Base-by-base conservation (phyloP, 768 basidiomycete genomes). In the Lactifluus rugatus region DNA sequence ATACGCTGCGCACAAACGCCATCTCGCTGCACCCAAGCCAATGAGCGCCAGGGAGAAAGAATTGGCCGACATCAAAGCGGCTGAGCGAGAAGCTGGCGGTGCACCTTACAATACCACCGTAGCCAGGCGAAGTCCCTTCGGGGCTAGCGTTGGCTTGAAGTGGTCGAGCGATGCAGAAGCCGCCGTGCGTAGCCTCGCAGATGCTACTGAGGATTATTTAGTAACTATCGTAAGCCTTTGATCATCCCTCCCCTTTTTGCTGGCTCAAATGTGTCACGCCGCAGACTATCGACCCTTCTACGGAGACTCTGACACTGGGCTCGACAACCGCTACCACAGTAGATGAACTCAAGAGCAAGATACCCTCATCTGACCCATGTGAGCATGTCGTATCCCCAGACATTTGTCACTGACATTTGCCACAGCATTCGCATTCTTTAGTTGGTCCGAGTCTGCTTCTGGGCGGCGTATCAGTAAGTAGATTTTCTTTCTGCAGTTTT, bases 11-110 rank as follows among this genome's bases (percentile, higher is more conserved):
- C 92, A 95, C 67, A 76, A 80, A 58, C 79, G 75, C 16, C 88
- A 92, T 66, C 69, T 81, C 49, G 74, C 80, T 32, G 88, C 91
- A 0, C 88, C 91, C 2, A 79, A 89, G 61, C 95, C 93, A 1
- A 76, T 96, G 65, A 91, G 85, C 39, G 79, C 81, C 0, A 79
- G 85, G 32, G 94, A 97, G 70, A 79, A 83, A 59, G 93, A 94
- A 68, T 77, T 95, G 61, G 85, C 79, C 0, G 83, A 85, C 54
- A 78, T 95, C 58, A 81, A 79, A 48, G 80, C 82, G 0, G 89
- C 89, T 3, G 94, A 95, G 68, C 76, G 81, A n/a, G 73, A 76
- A 55, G 77, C 76, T 9, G 78, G 74, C 14, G 68, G 73, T 39
- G 72, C 71, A 48, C 68, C 69, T 1, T 86, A 85, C 62, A 78